Base-by-base conservation (phyloP, 495 filamentous ascomycete species). In the Baudoinia panamericana region DNA sequence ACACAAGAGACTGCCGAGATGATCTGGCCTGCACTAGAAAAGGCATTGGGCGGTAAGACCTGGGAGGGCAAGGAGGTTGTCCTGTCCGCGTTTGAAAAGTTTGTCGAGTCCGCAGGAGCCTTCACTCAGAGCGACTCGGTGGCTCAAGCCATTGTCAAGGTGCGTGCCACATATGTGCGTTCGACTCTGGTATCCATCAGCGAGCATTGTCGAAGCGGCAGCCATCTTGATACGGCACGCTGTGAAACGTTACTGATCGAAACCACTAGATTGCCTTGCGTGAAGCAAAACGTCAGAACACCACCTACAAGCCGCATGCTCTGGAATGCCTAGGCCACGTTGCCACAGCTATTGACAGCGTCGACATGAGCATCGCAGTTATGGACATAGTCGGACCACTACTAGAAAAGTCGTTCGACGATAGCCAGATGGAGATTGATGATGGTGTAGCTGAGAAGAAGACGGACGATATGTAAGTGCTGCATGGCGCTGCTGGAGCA, bases 41-140 rank as follows among this genome's bases (percentile, higher is more conserved):
- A 77, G 52, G 76, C 85, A 2, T 54, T 93, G 36, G 67, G 71
- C 12, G 78, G 92, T 16, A 95, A 92, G 62, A 93, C 85, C 4
- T 97, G 93, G 72, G 76, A 82, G 8, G 85, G 84, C 7, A 97
- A 97, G 61, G 90, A 95, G 58, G 77, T 73, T 41, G 75, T 96
- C 33, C 63, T 96, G n/a, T 68, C 75, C 41, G 79, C 82, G n/a
- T 80, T 93, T 56, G 78, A 83, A 10, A 73, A 72, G 41, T 86
- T 94, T 50, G 73, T 76, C 1, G 63, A 70, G 35, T 72, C 77
- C 38, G 70, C 65, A 10, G 70, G 66, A 52, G 63, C 54, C 11
- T 52, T 82, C 72, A 53, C 56, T 24, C 57, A 53, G 10, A 67
- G 77, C 24, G 46, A 57, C 16, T 59, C 63, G 34, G 53, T 73